Evolutionary conservation across 768 basidiomycete species (phyloP), one percentile per base, ranked within the genome.

Genomic region (Cystofilobasidium ferigula): DNA sequence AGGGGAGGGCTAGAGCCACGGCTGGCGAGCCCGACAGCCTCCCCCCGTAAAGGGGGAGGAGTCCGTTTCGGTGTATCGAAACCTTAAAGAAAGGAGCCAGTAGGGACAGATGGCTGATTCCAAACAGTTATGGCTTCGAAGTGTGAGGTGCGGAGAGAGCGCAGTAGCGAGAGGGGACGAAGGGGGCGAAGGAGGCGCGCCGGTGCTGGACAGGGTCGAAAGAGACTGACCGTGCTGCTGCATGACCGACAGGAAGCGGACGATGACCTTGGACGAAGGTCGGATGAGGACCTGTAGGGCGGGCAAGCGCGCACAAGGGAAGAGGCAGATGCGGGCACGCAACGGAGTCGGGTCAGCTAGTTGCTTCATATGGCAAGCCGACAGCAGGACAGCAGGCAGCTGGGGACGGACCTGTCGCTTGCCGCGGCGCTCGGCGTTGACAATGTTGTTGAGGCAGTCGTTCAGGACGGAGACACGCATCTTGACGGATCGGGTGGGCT

Each of bases 351-450:
- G 4, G 12, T 47, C 18, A 57, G 18, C 54, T 57, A 9, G 54
- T 16, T 20, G 28, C 45, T 22, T 10, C 9, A 22, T 35, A 24
- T 34, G 28, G 36, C 20, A 16, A 40, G 35, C 38, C 8, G 16
- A 26, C 26, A 30, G 34, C n/a, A n/a, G n/a, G n/a, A n/a, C n/a
- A n/a, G n/a, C n/a, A n/a, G n/a, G 24, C n/a, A 45, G 36, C 12
- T 22, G 22, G 60, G 9, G 30, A 53, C 67, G 13, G 9, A 63
- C 67, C 81, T 99, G 95, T 74, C 95, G 90, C 82, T 99, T 99
- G 75, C 95, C 95, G 75, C 92, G 89, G 77, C 91, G 90, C 82
- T 98, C 95, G 75, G 95, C 95, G 72, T 99, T 99, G 85, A 95
- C 90, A 72, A 97, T 95, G 84, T 89, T 94, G 85, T 94, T 97